phyloP scores from a whole-genome alignment of 2,329 filamentous ascomycete species.

The Aspergillus latus region DNA sequence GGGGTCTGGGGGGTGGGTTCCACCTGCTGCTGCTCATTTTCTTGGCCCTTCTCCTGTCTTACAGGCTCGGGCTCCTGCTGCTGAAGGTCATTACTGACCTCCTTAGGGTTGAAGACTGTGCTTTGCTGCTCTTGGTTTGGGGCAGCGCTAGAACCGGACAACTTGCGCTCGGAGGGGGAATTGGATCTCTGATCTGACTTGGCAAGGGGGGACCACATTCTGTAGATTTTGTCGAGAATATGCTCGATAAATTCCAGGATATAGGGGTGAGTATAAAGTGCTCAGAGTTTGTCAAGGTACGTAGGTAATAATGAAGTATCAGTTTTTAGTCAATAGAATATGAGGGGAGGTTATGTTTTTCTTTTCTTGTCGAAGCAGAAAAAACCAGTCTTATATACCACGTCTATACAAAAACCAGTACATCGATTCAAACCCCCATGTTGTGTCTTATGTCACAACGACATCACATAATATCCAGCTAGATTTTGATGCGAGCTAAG shows the following conservation, averaged over 20 bases:
- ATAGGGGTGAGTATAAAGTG: background rate
- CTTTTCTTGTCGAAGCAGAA: background rate
- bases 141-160: slow-evolving; percentile 11
- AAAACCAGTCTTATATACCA: slow-evolving; percentile 1
- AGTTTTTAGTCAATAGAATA: background rate
- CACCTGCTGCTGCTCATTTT: background rate
- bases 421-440: background rate
- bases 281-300: background rate
- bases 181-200: slow-evolving; percentile 9
- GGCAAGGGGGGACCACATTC: slow-evolving; percentile 2
- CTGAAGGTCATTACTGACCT: background rate
- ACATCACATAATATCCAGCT: slow-evolving; percentile 8
- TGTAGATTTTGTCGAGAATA: background rate
- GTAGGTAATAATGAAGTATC: too few relatives aligned
- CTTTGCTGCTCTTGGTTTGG: background rate
- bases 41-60: background rate
- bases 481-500: background rate
- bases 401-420: background rate
- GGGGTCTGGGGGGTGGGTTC: background rate
- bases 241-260: background rate
- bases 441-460: slow-evolving; percentile 7
- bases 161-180: background rate
- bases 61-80: background rate
- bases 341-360: background rate
- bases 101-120: slow-evolving; percentile 5